Evolutionary conservation across 257 asterid species (phyloP).

Genomic region (Nicotiana undulata): DNA sequence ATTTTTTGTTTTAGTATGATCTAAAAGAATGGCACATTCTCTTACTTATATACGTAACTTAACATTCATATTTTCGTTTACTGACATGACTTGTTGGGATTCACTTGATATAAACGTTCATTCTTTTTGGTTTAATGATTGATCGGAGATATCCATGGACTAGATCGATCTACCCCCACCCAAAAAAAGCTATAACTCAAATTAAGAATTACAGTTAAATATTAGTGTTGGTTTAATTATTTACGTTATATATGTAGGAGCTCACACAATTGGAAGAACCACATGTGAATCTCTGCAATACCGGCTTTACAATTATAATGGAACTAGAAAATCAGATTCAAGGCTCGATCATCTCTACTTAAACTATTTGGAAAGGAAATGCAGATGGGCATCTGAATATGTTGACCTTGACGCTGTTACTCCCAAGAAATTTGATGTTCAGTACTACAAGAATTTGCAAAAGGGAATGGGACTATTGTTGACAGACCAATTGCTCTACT

Average conservation of each 20-base stretch:
- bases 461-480: constrained; percentile 63
- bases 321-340: constrained; percentile 41
- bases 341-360: constrained; percentile 39
- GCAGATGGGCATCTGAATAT: constrained; percentile 86
- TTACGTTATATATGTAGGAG: constrained; percentile 28
- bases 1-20: too few species aligned
- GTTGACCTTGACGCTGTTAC: constrained; percentile 58
- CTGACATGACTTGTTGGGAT: too few species aligned
- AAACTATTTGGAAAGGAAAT: constrained; percentile 57
- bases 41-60: too few species aligned
- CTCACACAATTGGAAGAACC: constrained; percentile 72
- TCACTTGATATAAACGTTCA: too few species aligned
- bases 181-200: not conserved
- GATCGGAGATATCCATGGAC: too few species aligned
- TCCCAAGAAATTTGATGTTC: constrained; percentile 44
- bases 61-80: too few species aligned
- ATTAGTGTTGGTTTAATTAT: not conserved
- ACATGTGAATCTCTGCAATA: constrained; percentile 53
- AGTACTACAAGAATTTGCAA: constrained; percentile 59
- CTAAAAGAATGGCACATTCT: too few species aligned
- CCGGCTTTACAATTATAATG: constrained; percentile 45
- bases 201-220: not conserved
- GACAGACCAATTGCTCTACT: constrained; percentile 58
- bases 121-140: not conserved
- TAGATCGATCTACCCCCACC: too few species aligned